Base-by-base conservation (phyloP, 1,139 yeast genomes). In the Debaryomycetaceae sp. region DNA sequence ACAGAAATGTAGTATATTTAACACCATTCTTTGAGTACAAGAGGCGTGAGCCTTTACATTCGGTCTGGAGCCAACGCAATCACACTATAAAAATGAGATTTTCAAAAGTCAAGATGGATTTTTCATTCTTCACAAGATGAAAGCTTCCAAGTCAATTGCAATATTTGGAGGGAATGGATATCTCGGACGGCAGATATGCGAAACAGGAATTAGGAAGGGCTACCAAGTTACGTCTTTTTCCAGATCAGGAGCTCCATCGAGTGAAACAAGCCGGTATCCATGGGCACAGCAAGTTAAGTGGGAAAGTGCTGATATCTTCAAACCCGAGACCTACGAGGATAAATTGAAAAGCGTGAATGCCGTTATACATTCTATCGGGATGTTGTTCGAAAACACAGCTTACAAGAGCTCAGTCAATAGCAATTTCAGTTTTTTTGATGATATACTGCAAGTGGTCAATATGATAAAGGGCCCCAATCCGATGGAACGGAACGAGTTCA, bases 161-260 rank as follows among this genome's bases (percentile, higher is more conserved):
- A 87, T 89, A 0, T 80, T 90, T 54, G 97, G 97, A 17, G 97
- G 97, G 0, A 83, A 81, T 48, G 97, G 97, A 4, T 87, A 87
- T 58, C 65, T 90, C 17, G 88, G 89, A 20, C 77, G 78, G 47
- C 77, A 87, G 47, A 81, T 90, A 13, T 87, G 95, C 57, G 83
- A 83, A 56, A 75, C 75, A 2, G 96, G 88, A 0, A 65, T 85
- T 3, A 67, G 63, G 24, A 65, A 78, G 37, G 96, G 95, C 0
- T 80, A 75, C 62, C 63, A 74, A 9, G 93, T 87, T 2, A 75
- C 81, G 0, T 77, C 95, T 0, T 65, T 85, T 36, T 78, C 87
- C 55, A 63, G 75, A 48, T 76, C 85, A 0, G 90, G 90, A 0
- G 62, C 58, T 11, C 72, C 81, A n/a, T 87, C 89, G 2, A 53